Percentiles rank a stretch among this genome's conserved stretches.
phyloP scores from a whole-genome alignment of 2,329 filamentous ascomycete genomes.

The Alternaria sp. region DNA sequence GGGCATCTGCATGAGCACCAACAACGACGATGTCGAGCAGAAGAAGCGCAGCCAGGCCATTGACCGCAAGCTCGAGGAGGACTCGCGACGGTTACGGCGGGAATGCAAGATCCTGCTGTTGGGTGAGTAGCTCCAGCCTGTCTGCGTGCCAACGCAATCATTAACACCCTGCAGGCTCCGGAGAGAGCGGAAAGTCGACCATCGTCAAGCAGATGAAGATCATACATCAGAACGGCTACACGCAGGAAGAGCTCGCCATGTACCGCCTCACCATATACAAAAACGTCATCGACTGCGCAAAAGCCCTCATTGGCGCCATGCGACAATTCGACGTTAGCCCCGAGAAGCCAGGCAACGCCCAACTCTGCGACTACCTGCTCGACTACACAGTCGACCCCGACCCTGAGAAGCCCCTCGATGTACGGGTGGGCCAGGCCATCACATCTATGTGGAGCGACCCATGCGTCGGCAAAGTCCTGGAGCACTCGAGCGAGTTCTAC shows the following conservation, averaged over 20 bases:
- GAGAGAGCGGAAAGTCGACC: slow-evolving; percentile 98
- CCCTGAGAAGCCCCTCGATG: slow-evolving; percentile 82
- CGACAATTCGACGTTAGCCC: slow-evolving; percentile 88
- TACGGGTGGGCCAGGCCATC: slow-evolving; percentile 81
- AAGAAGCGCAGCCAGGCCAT: slow-evolving; percentile 98
- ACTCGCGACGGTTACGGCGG: slow-evolving; percentile 87
- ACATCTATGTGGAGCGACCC: slow-evolving; percentile 90
- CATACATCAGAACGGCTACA: slow-evolving; percentile 97
- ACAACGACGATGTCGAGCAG: slow-evolving; percentile 84
- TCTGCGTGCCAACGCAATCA: not conserved
- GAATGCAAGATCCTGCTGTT: slow-evolving; percentile 99
- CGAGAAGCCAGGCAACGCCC: slow-evolving; percentile 71
- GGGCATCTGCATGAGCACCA: slow-evolving; percentile 92
- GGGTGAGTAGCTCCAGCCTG: slow-evolving; percentile 64
- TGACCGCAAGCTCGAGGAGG: slow-evolving; percentile 90
- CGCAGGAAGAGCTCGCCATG: slow-evolving; percentile 87
- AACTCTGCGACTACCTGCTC: slow-evolving; percentile 78
- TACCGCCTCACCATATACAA: slow-evolving; percentile 98
- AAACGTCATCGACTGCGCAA: slow-evolving; percentile 95
- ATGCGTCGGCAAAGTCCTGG: slow-evolving; percentile 80
- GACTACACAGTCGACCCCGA: slow-evolving; percentile 91
- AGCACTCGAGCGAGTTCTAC: slow-evolving; percentile 97
- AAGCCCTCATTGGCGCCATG: slow-evolving; percentile 89
- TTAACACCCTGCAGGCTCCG: slow-evolving; percentile 72
- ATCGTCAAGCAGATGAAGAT: slow-evolving; percentile 99